A percentile compares a stretch with the other conserved stretches of the same genome.
Evolutionary conservation across 2,329 filamentous ascomycete species (phyloP).

Genomic region (Ascochyta rabiei): DNA sequence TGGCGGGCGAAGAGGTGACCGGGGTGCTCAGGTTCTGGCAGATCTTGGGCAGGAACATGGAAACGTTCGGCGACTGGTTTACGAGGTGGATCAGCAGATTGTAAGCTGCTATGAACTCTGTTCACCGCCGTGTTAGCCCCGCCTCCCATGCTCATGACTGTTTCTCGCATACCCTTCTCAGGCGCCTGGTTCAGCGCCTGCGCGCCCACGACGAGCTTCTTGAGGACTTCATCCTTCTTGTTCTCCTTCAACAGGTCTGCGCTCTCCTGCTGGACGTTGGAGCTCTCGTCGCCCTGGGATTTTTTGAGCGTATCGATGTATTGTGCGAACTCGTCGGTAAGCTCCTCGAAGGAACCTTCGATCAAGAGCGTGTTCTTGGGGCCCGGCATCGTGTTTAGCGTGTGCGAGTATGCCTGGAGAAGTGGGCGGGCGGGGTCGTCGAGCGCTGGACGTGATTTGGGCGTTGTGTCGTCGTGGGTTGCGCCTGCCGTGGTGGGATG

Average conservation of each 20-base stretch:
- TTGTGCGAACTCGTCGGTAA: conserved; percentile 91
- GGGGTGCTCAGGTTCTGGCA: conserved; percentile 87
- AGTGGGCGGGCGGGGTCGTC: conserved; percentile 22
- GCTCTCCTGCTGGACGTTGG: conserved; percentile 65
- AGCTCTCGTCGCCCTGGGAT: conserved; percentile 58
- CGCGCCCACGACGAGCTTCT: conserved; percentile 85
- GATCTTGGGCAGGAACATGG: conserved; percentile 84
- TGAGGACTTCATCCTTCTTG: conserved; percentile 82
- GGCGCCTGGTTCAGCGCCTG: conserved; percentile 79
- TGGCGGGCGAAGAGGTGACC: conserved; percentile 81
- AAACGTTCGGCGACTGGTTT: conserved; percentile 80
- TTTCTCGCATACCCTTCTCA: conserved; percentile 70
- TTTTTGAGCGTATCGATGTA: conserved; percentile 87
- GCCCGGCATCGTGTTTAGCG: conserved; percentile 59
- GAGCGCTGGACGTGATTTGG: conserved; percentile 19
- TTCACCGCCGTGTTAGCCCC: conserved; percentile 35
- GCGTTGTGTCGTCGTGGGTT: conserved; percentile 17
- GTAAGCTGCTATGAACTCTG: conserved; percentile 92
- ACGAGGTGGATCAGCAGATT: conserved; percentile 96
- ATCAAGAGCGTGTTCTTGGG: conserved; percentile 70
- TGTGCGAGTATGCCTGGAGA: conserved; percentile 29
- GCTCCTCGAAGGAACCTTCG: conserved; percentile 92
- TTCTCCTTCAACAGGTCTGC: conserved; percentile 70
- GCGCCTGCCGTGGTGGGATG: conserved; percentile 21
- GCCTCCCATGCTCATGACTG: conserved; percentile 14